Conservation (phyloP, 1,284 basidiomycete species). For the Singerocomus inundabilis region DNA sequence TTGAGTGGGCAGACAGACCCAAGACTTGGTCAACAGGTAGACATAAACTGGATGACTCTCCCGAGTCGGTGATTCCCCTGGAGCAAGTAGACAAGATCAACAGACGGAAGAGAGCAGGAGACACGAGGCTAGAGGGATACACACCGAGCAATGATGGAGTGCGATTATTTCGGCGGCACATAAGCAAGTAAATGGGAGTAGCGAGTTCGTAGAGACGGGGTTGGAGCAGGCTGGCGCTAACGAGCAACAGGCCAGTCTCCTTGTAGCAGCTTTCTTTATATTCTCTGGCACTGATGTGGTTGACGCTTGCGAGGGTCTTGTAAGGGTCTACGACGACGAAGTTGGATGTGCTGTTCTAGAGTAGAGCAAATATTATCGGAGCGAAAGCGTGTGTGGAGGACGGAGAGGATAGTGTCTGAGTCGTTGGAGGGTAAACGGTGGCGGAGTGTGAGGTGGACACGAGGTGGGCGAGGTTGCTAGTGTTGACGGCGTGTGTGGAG, state of each 20-base stretch:
- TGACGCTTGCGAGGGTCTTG: constrained; percentile 78
- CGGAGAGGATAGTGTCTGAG: no score
- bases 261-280: constrained; percentile 81
- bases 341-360: constrained; percentile 82
- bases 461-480: no score
- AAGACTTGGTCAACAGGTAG: constrained; percentile 81
- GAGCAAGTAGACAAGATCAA: constrained; percentile 1
- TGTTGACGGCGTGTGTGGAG: no score
- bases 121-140: constrained; percentile 29
- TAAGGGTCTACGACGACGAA: no score
- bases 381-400: constrained; percentile 81
- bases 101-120: constrained; percentile 1
- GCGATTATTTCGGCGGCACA: constrained; percentile 76
- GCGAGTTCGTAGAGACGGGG: constrained; percentile 90
- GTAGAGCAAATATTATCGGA: constrained; percentile 82
- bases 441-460: no score
- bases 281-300: constrained; percentile 79
- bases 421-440: no score
- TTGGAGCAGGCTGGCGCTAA: constrained; percentile 60
- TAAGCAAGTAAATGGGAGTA: constrained; percentile 76
- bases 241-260: constrained; percentile 62
- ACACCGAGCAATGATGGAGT: constrained; percentile 79
- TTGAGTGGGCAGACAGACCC: constrained; percentile 75
- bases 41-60: constrained; percentile 76
- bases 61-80: constrained; percentile 88